These are phyloP conservation scores for Cutaneotrichosporon sp. DNA, from an alignment of 1,284 basidiomycete species.

Conservation along the genomic window DNA sequence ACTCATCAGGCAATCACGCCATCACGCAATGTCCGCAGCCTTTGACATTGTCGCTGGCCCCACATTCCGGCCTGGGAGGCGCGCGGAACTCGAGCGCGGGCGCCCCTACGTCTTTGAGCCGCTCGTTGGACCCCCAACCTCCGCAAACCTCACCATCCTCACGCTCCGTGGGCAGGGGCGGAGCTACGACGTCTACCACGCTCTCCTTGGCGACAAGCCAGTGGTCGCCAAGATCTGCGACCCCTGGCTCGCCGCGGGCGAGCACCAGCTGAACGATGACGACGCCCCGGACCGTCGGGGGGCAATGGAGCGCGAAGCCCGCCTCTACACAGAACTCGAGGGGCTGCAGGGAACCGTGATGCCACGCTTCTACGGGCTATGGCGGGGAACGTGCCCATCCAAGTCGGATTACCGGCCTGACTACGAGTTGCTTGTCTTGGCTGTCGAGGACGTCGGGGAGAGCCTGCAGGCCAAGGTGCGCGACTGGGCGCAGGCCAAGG, in stretches of 20 bases:
- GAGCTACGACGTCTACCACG: slow-evolving; percentile 3
- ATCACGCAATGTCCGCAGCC: not conserved
- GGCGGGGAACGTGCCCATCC: slow-evolving; percentile 6
- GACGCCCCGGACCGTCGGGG: not conserved
- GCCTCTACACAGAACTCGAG: not conserved
- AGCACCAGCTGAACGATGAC: slow-evolving; percentile 9
- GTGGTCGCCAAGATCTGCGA: slow-evolving; percentile 8
- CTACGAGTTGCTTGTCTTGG: slow-evolving; percentile 8
- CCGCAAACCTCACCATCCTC: not conserved
- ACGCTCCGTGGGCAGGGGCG: slow-evolving; percentile 5
- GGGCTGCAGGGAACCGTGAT: slow-evolving; percentile 1
- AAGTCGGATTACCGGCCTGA: slow-evolving; percentile 7
- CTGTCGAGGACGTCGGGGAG: slow-evolving; percentile 4
- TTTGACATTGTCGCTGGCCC: slow-evolving; percentile 5
- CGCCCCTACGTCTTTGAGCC: slow-evolving; percentile 8
- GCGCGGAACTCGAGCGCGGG: slow-evolving; percentile 8
- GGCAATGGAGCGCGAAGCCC: slow-evolving; percentile 5
- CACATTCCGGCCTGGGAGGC: slow-evolving; percentile 3
- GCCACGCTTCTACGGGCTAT: slow-evolving; percentile 6
- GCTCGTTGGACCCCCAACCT: not conserved
- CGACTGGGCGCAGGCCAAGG: slow-evolving; percentile 6
- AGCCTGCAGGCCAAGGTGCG: slow-evolving; percentile 10
- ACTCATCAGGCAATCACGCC: not conserved
- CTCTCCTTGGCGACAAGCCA: not conserved
- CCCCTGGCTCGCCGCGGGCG: slow-evolving; percentile 7